Base-by-base conservation (phyloP, 495 filamentous ascomycete species). In the Hypomontagnella monticulosa region DNA sequence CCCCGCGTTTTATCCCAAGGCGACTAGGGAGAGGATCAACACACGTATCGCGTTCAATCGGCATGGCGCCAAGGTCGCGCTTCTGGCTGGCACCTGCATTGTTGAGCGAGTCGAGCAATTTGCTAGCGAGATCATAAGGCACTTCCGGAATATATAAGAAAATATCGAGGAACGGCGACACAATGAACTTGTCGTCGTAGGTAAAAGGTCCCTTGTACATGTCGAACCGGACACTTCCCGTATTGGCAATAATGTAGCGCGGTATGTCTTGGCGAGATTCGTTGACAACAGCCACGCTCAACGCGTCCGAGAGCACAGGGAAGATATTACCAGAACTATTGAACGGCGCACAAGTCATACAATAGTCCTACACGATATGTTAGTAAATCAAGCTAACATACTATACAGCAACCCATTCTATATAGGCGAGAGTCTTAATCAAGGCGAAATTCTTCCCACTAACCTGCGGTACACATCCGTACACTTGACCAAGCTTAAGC, bases 121-220 rank as follows among this genome's bases (percentile, higher is more conserved):
- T 77, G 15, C 79, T 84, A 0, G 91, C 91, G 48, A 85, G 75
- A 11, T 79, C 78, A 66, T 86, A 90, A 7, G 90, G 88, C 36
- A 94, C 84, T 66, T 89, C 82, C 55, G 83, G 83, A 20, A 93
- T 78, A 66, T 87, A 90, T 38, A 84, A 80, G 71, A 96, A 91
- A 6, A 84, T 80, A 55, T 87, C 90, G 0, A 84, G 89, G 73
- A 94, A 96, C 0, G 92, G 92, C 12, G 88, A 93, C 36, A 95
- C 83, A 54, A 89, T 87, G 75, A 85, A 94, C n/a, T 83, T 84
- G 4, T 87, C 87, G 69, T 95, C 92, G 43, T 85, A 87, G 0
- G 92, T 93, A 67, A 94, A 94, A 3, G 86, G 76, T 4, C 92
- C 92, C 66, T 91, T 84, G 78, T 93, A 91, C 59, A 96, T 85